Evolutionary conservation across 1,139 yeast genomes (phyloP), one percentile per base, ranked within the genome.

Genomic region (Yamadazyma triangularis): DNA sequence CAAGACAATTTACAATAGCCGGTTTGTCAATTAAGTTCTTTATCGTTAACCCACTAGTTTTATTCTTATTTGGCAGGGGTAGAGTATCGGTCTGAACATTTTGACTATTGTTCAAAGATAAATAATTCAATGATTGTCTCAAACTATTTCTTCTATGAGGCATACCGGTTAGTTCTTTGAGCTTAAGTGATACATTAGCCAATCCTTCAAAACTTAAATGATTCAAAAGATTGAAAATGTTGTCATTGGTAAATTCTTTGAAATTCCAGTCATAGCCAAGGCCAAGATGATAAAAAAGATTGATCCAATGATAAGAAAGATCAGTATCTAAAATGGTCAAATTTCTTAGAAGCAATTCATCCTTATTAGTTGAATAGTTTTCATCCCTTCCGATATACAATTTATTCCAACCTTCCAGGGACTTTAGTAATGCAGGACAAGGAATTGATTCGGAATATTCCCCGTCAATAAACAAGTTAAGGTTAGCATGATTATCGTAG

Each of bases 401-500:
- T 35, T 66, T 67, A 40, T 64, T 60, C 72, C 72, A 68, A 4
- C 41, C 41, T 10, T 50, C 47, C 2, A 60, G 35, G 12, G 45
- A 44, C 32, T 56, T 56, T 25, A 45, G 42, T 4, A 66, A 42
- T 11, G 58, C 60, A 1, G 71, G 63, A 33, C 70, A 64, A 1
- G 73, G 73, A 8, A 67, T 64, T 9, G 68, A 62, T 38, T 68
- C 74, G 27, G 67, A 56, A 35, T 64, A 64, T 27, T 65, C 70
- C 4, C 73, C 73, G 39, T 68, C 60, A 7, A 68, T 38, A 38
- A 41, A 67, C 11, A 68, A 49, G 34, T 57, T 64, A 30, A 68
- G 50, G 36, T 64, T 65, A 8, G 57, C 51, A 38, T 55, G 56
- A 11, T 44, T 45, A 40, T 68, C 73, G 38, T 56, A 68, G 0